Percentiles rank a stretch among this genome's conserved stretches.
phyloP scores from a whole-genome alignment of 2,329 filamentous ascomycete genomes.

The Gnomoniopsis smithogilvyi region DNA sequence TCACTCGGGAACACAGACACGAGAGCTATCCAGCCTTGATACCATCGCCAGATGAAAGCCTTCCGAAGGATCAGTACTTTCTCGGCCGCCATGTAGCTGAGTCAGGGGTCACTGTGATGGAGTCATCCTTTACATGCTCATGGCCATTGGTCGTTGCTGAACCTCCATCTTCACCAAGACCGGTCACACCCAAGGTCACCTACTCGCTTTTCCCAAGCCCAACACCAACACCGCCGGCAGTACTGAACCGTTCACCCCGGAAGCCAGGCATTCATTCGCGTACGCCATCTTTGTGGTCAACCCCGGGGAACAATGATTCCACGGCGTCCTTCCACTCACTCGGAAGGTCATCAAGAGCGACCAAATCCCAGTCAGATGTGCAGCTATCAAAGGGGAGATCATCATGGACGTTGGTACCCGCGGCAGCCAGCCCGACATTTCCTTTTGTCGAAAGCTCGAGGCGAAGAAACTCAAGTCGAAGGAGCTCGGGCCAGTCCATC shows the following conservation, averaged over 20 bases:
- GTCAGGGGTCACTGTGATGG: background rate
- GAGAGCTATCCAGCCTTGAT: conserved; percentile 11
- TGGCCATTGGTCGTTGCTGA: conserved; percentile 28
- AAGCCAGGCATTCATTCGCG: background rate
- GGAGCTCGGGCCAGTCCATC: conserved; percentile 1
- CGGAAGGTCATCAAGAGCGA: conserved; percentile 2
- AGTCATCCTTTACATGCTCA: conserved; percentile 22
- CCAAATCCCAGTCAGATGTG: conserved; percentile 6
- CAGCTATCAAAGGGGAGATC: conserved; percentile 1
- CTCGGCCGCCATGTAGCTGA: background rate
- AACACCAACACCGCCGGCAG: background rate
- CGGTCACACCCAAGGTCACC: conserved; percentile 11
- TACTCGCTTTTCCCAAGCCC: conserved; percentile 15
- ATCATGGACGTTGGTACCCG: conserved; percentile 1
- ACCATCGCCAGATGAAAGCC: conserved; percentile 2
- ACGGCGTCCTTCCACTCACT: background rate
- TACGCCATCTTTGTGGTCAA: background rate
- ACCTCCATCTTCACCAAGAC: conserved; percentile 25
- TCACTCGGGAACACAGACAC: background rate
- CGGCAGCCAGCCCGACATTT: background rate
- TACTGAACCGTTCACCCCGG: background rate
- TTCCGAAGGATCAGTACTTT: background rate
- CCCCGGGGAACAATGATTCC: background rate
- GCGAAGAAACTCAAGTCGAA: background rate
- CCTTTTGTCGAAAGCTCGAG: background rate